These are phyloP conservation scores for Chenopodium suecicum DNA, from an alignment of 148 eudicot genomes.

Conservation along the genomic window DNA sequence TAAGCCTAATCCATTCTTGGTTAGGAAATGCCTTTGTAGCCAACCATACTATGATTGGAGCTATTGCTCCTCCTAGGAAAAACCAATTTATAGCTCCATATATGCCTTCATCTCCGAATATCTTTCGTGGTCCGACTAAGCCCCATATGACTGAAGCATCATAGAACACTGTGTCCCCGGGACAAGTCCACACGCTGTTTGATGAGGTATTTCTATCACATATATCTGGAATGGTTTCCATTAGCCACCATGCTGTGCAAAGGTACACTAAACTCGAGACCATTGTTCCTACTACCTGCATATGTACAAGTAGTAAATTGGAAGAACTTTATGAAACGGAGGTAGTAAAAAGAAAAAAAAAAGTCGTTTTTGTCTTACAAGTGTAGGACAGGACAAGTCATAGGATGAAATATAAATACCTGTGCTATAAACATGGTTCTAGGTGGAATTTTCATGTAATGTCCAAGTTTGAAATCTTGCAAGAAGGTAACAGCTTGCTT, in stretches of 20 bases:
- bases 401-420: slow-evolving; percentile 35
- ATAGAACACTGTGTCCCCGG: slow-evolving; percentile 77
- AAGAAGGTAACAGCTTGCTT: slow-evolving; percentile 91
- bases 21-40: slow-evolving; percentile 68
- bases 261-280: slow-evolving; percentile 69
- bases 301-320: background rate
- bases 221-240: slow-evolving; percentile 87
- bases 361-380: too few species aligned
- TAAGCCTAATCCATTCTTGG: slow-evolving; percentile 80
- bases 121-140: slow-evolving; percentile 70
- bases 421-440: slow-evolving; percentile 98
- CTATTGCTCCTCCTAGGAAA: slow-evolving; percentile 82
- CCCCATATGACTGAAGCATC: slow-evolving; percentile 98
- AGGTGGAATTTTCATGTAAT: slow-evolving; percentile 98
- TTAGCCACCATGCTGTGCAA: slow-evolving; percentile 85
- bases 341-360: too few species aligned
- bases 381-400: background rate
- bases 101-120: slow-evolving; percentile 73
- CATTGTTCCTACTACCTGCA: slow-evolving; percentile 72
- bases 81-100: slow-evolving; percentile 80
- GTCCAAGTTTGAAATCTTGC: slow-evolving; percentile 98
- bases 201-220: slow-evolving; percentile 55
- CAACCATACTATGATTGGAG: slow-evolving; percentile 73
- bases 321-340: too few species aligned
- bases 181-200: slow-evolving; percentile 80